Conservation (phyloP, 495 filamentous ascomycete species). For the Podospora tetraspora region DNA sequence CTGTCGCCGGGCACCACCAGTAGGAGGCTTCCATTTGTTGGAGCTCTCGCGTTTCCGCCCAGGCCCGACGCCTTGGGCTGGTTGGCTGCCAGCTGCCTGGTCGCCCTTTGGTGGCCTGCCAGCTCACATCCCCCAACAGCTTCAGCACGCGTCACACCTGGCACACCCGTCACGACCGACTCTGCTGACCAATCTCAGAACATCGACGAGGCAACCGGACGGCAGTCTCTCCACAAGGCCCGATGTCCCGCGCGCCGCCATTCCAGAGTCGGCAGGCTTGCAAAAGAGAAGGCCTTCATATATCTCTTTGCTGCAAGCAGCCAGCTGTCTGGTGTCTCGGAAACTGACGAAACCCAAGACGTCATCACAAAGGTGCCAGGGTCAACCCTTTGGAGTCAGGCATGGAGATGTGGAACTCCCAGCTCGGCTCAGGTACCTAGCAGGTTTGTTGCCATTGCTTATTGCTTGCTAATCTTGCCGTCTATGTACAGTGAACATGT, state of each 20-base stretch:
- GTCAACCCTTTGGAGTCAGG: neutral
- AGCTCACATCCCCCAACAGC: conserved; percentile 1
- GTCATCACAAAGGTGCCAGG: neutral
- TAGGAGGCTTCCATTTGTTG: neutral
- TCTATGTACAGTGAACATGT: neutral
- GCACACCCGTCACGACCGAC: neutral
- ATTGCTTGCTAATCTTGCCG: neutral
- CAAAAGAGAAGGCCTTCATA: neutral
- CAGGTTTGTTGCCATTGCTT: neutral
- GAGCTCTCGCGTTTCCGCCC: conserved; percentile 5
- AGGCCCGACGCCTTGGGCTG: neutral
- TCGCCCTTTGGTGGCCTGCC: neutral
- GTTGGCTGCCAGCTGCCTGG: conserved; percentile 7
- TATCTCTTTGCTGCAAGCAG: neutral
- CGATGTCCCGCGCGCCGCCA: neutral
- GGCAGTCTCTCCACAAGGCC: neutral
- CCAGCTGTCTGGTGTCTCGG: neutral
- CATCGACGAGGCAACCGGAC: neutral
- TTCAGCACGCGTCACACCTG: neutral
- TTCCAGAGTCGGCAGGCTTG: neutral
- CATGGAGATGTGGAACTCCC: neutral
- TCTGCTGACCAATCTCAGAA: neutral
- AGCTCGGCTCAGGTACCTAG: neutral
- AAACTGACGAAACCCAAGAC: neutral
- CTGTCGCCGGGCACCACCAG: neutral